Base-by-base conservation (phyloP, 176 grass and related monocot species). In the Saccharum spontaneum region DNA sequence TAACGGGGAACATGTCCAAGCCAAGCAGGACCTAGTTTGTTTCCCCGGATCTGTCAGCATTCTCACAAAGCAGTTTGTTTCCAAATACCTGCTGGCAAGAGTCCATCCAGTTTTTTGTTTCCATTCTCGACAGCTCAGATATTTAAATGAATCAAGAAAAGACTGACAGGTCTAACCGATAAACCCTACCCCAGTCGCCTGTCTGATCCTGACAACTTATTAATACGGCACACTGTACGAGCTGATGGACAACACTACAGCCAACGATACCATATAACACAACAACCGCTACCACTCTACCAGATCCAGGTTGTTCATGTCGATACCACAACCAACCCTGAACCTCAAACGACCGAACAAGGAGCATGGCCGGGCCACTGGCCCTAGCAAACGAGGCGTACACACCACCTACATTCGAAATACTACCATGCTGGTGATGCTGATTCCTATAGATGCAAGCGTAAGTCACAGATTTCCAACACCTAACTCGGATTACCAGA, bases 301-400 rank as follows among this genome's bases (percentile, higher is more conserved):
- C 43, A 24, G 82, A 63, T 30, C 48, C 30, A 74, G 87, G 80
- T 46, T 10, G 7, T 61, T 20, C 39, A 54, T 49, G 54, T 69
- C 34, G 72, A 86, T 77, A 55, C 49, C 71, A 16, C 78, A 90
- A 86, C 88, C 39, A 81, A 82, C 52, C 71, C 4, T 71, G 64
- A 77, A 14, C 36, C 8, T n/a, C 7, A 44, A 77, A 50, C 67
- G 13, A 34, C 54, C 20, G 8, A 59, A 74, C 78, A 76, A 7
- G n/a, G 17, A 89, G 54, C 64, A 40, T 70, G 61, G 39, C 40
- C 52, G 39, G 79, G 85, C 22, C 18, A 49, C 8, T 37, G 72
- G 83, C 72, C 77, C 74, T 65, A 49, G 37, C 6, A 15, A 38
- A 34, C 36, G 55, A 88, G 9, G 67, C 75, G 44, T 44, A 54